A percentile compares a stretch with the other conserved stretches of the same genome.
These are phyloP conservation scores for Solanum piurae DNA, from an alignment of 257 asterid genomes.

Conservation along the genomic window DNA sequence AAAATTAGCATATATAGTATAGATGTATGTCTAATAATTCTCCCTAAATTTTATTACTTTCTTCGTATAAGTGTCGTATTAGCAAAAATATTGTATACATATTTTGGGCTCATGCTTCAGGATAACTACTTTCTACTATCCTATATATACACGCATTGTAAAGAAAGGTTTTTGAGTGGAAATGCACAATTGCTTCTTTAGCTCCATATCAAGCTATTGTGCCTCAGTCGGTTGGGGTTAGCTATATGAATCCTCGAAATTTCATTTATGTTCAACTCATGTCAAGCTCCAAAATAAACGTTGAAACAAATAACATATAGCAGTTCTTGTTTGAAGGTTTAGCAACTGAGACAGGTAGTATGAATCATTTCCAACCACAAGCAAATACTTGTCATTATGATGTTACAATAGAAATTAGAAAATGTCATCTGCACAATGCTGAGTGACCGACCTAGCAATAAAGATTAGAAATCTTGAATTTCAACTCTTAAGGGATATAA, in stretches of 20 bases:
- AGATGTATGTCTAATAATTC: too few species aligned
- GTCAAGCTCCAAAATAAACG: background rate
- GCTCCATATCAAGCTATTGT: background rate
- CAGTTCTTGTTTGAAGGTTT: background rate
- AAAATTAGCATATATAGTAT: too few species aligned
- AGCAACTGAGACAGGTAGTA: background rate
- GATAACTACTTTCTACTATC: background rate
- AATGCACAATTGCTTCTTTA: background rate
- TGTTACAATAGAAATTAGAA: background rate
- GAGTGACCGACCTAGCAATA: background rate
- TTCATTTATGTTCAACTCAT: background rate
- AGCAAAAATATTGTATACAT: background rate
- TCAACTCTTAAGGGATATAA: background rate
- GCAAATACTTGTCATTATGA: background rate
- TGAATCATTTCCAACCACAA: background rate
- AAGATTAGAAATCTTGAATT: background rate
- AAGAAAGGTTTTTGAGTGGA: background rate
- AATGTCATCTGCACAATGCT: slow-evolving; percentile 2
- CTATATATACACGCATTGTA: background rate
- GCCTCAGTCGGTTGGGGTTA: background rate
- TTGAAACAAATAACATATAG: background rate
- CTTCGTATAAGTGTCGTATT: too few species aligned
- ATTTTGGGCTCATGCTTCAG: too few species aligned
- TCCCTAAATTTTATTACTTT: too few species aligned
- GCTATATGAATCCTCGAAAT: background rate